Base-by-base conservation (phyloP, 2,329 filamentous ascomycete genomes). In the Aspergillus neoniger region DNA sequence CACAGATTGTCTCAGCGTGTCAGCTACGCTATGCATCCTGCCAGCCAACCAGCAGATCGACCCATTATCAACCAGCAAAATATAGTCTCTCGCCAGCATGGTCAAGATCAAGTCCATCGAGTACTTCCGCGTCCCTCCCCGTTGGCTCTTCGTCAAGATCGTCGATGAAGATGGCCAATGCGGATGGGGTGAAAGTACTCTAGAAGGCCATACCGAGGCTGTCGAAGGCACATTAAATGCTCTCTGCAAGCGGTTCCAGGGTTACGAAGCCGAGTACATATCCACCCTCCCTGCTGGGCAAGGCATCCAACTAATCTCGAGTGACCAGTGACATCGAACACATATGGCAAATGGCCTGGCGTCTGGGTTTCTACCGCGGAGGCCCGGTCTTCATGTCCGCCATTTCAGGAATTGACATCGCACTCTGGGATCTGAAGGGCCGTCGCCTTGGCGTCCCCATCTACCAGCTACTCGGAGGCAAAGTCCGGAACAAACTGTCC, bases 381-480 rank as follows among this genome's bases (percentile, higher is more conserved):
- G 91, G 90, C 0, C 88, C 90, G 0, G 90, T 93, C 9, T 88
- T 93, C 65, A 92, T 93, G 89, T 90, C 86, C 65, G 91, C 90
- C 0, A 76, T 93, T 15, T 85, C 89, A 0, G 91, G 91, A 2
- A 86, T 93, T 55, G 90, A 93, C 69, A 93, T 93, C 72, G 90
- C 90, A 0, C 77, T 92, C 0, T 93, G 90, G 90, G 90, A 92
- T 75, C 78, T 92, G 19, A 92, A 92, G 77, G 85, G 85, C 15
- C 79, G 85, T 50, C 84, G 81, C 63, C 76, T 88, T 3, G 83
- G 84, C 7, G 86, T 92, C 0, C 90, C 90, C 0, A 83, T 93
- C 51, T 88, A 91, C 68, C 84, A 91, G 65, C 80, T 94, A 0
- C 81, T 93, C 0, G 91, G 91, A 4, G 91, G 90, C 4, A 91